Evolutionary conservation across 768 basidiomycete species (phyloP).

Genomic region (Mycena olivaceomarginata): DNA sequence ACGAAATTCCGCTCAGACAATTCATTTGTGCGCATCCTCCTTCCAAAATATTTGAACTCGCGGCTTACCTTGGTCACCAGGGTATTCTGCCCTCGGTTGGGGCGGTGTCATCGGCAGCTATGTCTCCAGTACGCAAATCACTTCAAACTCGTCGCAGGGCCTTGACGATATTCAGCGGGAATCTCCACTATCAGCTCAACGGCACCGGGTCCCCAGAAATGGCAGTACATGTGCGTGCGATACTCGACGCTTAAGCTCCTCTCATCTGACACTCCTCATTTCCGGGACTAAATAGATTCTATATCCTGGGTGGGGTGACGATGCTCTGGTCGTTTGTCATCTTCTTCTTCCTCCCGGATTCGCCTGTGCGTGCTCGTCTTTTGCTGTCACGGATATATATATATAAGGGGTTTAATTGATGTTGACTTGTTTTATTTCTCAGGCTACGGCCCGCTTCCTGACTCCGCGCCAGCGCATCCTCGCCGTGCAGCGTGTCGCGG

Average conservation of each 20-base stretch:
- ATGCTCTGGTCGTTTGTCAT: conserved; percentile 43
- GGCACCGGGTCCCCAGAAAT: conserved; percentile 34
- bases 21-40: conserved; percentile 43
- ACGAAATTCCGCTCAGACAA: conserved; percentile 42
- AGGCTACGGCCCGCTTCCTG: conserved; percentile 43
- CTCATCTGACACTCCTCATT: background rate
- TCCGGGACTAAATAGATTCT: too few species aligned
- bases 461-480: conserved; percentile 41
- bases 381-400: too few species aligned
- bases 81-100: conserved; percentile 47
- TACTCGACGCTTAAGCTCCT: background rate
- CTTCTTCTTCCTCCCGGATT: conserved; percentile 44
- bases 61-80: conserved; percentile 1
- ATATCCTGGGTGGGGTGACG: conserved; percentile 43
- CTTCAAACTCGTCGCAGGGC: background rate
- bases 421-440: background rate
- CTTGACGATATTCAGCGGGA: conserved; percentile 31
- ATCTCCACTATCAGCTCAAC: conserved; percentile 40
- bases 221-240: conserved; percentile 42
- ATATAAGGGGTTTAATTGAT: too few species aligned
- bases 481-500: conserved; percentile 47
- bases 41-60: background rate
- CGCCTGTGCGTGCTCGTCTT: conserved; percentile 35
- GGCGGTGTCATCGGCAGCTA: conserved; percentile 46
- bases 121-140: conserved; percentile 29